Conservation (phyloP, 441 rosid genomes). For the Brassica balearica region DNA sequence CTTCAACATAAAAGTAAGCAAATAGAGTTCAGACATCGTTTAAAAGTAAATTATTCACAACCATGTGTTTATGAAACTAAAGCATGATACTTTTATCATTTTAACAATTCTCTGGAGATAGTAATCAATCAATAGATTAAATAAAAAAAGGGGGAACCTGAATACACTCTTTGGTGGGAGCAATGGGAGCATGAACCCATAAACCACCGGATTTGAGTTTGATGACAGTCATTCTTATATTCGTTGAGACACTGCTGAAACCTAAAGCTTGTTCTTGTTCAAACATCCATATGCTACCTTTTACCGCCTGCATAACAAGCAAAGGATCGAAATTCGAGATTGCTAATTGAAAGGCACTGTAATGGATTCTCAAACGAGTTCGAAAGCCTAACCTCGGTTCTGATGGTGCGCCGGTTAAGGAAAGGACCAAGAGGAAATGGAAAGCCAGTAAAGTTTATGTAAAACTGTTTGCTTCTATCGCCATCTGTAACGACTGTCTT, state of each 20-base stretch:
- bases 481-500: conserved; percentile 36
- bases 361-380: neutral
- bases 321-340: too few species aligned
- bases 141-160: conserved; percentile 52
- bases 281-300: conserved; percentile 89
- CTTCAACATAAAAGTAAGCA: conserved; percentile 27
- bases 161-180: conserved; percentile 93
- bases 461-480: conserved; percentile 60
- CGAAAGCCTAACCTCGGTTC: conserved; percentile 73
- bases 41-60: too few species aligned
- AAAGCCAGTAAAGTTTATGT: conserved; percentile 87
- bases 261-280: conserved; percentile 99
- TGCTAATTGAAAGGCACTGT: too few species aligned
- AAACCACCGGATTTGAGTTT: conserved; percentile 96
- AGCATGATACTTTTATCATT: neutral
- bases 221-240: conserved; percentile 66
- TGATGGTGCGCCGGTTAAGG: conserved; percentile 82
- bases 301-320: conserved; percentile 62
- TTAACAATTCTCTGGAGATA: neutral
- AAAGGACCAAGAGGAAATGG: conserved; percentile 99
- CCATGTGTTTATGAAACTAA: too few species aligned
- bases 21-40: conserved; percentile 3
- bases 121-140: too few species aligned
- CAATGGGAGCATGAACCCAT: conserved; percentile 99
- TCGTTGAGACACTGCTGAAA: conserved; percentile 94